Evolutionary conservation across 495 filamentous ascomycete genomes (phyloP), one percentile per base, ranked within the genome.

Genomic region (Aspergillus cavernicola): DNA sequence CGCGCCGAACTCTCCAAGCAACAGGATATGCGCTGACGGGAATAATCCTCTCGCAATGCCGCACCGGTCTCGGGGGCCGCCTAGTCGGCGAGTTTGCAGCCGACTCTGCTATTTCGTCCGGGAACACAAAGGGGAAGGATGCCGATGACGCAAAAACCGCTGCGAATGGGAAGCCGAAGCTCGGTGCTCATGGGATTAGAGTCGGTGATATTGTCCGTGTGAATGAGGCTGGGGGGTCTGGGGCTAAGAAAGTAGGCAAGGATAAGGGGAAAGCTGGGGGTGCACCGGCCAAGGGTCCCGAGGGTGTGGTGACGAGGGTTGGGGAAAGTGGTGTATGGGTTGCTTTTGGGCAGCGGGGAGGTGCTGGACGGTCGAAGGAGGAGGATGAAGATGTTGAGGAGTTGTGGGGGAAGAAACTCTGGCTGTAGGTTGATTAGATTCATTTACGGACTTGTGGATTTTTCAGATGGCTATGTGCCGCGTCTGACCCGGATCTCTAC

Each of bases 21-120:
- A 90, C 91, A 3, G 93, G 93, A 33, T 80, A 96, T 57, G 93
- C 95, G 1, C 73, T 97, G 28, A 86, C 86, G 0, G 96, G 95
- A 56, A 78, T 98, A 3, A 60, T 79, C 16, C 70, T 95, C 11
- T 67, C 77, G n/a, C 82, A 86, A 43, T 88, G 88, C 66, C 86
- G 92, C n/a, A 97, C 93, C 0, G 95, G 93, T 0, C 71, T 96
- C 8, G 95, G 92, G 18, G 95, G 93, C 1, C 86, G 89, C 32
- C 88, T 88, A 0, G 84, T 98, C 3, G 70, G 96, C 15, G 91
- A 96, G 61, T 85, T 97, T 18, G 79, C 72, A 2, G 79, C 84
- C 0, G 92, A 97, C 61, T 59, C 78, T 2, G 90, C 92, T 3
- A 79, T 88, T 12, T 64, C 75, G 0, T 55, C 67, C 5, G 49